Evolutionary conservation across 208 protist genomes (phyloP).

Genomic region (Wallacemonas rigidus): DNA sequence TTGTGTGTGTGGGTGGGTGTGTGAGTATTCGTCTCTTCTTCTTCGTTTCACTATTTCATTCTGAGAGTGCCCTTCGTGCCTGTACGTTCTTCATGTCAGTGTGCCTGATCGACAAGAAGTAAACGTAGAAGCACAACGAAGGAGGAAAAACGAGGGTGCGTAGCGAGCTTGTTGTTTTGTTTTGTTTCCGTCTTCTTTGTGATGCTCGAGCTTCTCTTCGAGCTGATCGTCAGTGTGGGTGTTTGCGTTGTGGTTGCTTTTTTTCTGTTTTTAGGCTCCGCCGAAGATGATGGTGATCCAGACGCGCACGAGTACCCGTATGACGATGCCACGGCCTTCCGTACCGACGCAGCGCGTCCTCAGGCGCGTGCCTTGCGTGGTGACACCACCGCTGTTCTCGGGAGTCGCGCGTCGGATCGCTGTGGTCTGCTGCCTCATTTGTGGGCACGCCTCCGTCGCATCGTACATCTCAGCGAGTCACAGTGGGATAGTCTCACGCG

Average conservation of each 20-base stretch:
- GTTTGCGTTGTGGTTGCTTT: slow-evolving; percentile 56
- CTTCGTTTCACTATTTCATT: too few species aligned
- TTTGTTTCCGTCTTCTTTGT: neutral
- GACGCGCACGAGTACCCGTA: neutral
- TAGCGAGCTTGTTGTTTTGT: neutral
- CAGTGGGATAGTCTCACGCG: neutral
- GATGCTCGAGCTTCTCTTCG: slow-evolving; percentile 63
- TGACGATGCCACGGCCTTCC: slow-evolving; percentile 18
- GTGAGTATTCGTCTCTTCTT: too few species aligned
- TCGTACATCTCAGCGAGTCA: neutral
- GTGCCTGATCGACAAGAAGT: too few species aligned
- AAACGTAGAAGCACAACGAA: too few species aligned
- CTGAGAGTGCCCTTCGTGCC: too few species aligned
- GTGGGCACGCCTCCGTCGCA: neutral
- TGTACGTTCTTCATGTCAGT: too few species aligned
- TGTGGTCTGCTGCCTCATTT: neutral
- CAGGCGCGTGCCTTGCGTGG: too few species aligned
- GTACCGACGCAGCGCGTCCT: neutral
- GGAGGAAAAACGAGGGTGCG: too few species aligned
- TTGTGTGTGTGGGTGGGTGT: too few species aligned
- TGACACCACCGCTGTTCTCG: too few species aligned
- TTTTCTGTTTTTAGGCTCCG: slow-evolving; percentile 67
- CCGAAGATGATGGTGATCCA: slow-evolving; percentile 28
- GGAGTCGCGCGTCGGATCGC: neutral
- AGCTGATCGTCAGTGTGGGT: slow-evolving; percentile 62